Evolutionary conservation across 352 stramenopile genomes (phyloP), one percentile per base, ranked within the genome.

Genomic region (Globisporangium sylvaticum): DNA sequence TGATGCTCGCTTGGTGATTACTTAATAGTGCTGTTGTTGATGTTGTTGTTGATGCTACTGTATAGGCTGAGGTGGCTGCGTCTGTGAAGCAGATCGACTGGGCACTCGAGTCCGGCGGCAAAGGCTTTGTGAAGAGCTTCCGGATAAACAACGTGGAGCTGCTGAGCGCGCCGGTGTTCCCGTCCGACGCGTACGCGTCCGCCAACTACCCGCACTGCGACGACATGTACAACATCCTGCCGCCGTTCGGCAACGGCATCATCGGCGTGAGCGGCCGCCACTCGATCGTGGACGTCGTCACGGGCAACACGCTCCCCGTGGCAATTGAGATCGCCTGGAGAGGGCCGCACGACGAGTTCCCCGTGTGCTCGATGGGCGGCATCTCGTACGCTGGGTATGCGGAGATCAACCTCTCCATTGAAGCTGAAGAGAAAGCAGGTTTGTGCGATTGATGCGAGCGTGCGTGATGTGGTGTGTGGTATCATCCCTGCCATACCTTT

Each of bases 61-160:
- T 58, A 48, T 68, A 94, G 83, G 87, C 87, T 42, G 83, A 92
- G 32, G 66, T 94, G 25, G 68, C 85, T n/a, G 85, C 81, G 10
- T 84, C 73, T 0, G 87, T 95, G 32, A 92, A 91, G 71, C 87
- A 95, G 69, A 92, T 95, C 65, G 85, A 95, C 64, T 95, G 87
- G 81, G 74, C 80, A 42, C 46, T 71, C 20, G 70, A 62, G 24
- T 31, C 59, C 3, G 82, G 83, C 3, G 87, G 85, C 20, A 70
- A 75, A 1, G 87, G 85, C 27, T 68, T 73, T 0, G 82, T 95
- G 4, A 66, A 78, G 65, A 93, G 81, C 66, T 70, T 95, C 39
- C 72, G 71, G 9, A 46, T 95, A 42, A 92, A 92, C 69, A 68
- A 70, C 25, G 68, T 79, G 1, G 84, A 95, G 66, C 70, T 93